phyloP scores from a whole-genome alignment of 2,329 filamentous ascomycete genomes.

The Botrytis porri region DNA sequence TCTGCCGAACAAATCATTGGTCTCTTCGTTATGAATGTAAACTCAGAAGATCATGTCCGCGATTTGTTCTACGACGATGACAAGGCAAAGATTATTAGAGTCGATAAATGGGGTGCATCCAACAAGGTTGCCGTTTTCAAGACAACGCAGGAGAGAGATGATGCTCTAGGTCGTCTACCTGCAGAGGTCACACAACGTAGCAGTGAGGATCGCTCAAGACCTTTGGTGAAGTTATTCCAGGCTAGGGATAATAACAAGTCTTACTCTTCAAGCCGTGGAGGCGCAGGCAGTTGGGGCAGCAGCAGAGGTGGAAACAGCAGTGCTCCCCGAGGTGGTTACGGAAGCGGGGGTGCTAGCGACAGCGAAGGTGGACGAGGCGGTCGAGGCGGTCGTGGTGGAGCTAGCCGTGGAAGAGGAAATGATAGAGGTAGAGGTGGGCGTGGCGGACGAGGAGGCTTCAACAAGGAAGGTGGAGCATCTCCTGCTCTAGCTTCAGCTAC shows the following conservation, averaged over 20 bases:
- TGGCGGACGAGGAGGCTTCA: slow-evolving; percentile 53
- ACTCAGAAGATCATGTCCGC: slow-evolving; percentile 76
- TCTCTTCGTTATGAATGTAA: slow-evolving; percentile 85
- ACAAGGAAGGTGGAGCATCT: slow-evolving; percentile 51
- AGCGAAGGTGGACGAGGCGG: slow-evolving; percentile 58
- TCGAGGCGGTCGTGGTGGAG: slow-evolving; percentile 55
- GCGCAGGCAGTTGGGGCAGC: slow-evolving; percentile 65
- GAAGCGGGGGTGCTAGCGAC: slow-evolving; percentile 78
- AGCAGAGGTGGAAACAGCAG: slow-evolving; percentile 60
- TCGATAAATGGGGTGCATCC: slow-evolving; percentile 74
- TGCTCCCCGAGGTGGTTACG: slow-evolving; percentile 67
- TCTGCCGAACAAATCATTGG: slow-evolving; percentile 70
- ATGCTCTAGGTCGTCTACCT: slow-evolving; percentile 70
- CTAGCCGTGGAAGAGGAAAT: slow-evolving; percentile 53
- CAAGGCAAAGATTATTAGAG: slow-evolving; percentile 71
- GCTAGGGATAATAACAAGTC: slow-evolving; percentile 56
- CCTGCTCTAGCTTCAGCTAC: slow-evolving; percentile 51
- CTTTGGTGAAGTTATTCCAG: slow-evolving; percentile 79
- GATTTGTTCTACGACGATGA: slow-evolving; percentile 83
- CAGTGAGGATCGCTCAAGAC: slow-evolving; percentile 70
- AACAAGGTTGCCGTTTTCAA: slow-evolving; percentile 88
- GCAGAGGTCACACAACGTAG: slow-evolving; percentile 71
- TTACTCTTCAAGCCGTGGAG: slow-evolving; percentile 56
- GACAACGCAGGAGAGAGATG: slow-evolving; percentile 74
- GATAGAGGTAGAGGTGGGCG: slow-evolving; percentile 56